Evolutionary conservation across 371 early-diverging fungal species (phyloP).

Genomic region (Mucor lusitanicus): DNA sequence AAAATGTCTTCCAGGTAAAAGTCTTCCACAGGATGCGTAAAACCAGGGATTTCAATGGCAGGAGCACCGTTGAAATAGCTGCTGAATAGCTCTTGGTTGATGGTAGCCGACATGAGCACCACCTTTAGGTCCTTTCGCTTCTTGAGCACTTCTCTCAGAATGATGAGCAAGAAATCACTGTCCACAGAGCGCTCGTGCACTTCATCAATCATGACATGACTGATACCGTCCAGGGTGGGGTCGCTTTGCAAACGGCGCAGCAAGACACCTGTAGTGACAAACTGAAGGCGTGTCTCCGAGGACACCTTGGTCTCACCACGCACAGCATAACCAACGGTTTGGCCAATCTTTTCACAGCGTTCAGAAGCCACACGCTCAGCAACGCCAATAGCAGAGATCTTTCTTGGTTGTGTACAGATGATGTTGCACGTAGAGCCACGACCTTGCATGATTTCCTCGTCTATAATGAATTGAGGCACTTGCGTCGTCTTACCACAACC

Average conservation of each 20-base stretch:
- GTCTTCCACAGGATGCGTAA: constrained; percentile 80
- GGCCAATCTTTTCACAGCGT: constrained; percentile 54
- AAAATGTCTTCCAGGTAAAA: constrained; percentile 65
- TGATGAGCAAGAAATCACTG: constrained; percentile 66
- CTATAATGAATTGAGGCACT: constrained; percentile 90
- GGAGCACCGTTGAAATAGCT: constrained; percentile 65
- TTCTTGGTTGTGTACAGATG: constrained; percentile 92
- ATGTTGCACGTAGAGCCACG: constrained; percentile 65
- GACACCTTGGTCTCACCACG: constrained; percentile 66
- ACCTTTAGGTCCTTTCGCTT: constrained; percentile 55
- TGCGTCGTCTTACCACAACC: constrained; percentile 89
- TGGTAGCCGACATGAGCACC: constrained; percentile 85
- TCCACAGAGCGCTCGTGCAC: constrained; percentile 79
- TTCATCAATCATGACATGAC: constrained; percentile 80
- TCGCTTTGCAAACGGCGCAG: constrained; percentile 77
- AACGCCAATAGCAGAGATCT: constrained; percentile 89
- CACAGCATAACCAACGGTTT: constrained; percentile 63
- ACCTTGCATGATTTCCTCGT: constrained; percentile 61
- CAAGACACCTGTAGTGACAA: constrained; percentile 86
- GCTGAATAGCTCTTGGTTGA: constrained; percentile 66
- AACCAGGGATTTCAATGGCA: constrained; percentile 75
- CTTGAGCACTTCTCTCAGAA: constrained; percentile 54
- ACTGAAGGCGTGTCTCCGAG: constrained; percentile 70
- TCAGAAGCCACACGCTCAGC: constrained; percentile 82
- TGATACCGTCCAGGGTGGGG: constrained; percentile 61